Conservation (phyloP, 805 yeast genomes). For the Zygoascus biomembranicola region DNA sequence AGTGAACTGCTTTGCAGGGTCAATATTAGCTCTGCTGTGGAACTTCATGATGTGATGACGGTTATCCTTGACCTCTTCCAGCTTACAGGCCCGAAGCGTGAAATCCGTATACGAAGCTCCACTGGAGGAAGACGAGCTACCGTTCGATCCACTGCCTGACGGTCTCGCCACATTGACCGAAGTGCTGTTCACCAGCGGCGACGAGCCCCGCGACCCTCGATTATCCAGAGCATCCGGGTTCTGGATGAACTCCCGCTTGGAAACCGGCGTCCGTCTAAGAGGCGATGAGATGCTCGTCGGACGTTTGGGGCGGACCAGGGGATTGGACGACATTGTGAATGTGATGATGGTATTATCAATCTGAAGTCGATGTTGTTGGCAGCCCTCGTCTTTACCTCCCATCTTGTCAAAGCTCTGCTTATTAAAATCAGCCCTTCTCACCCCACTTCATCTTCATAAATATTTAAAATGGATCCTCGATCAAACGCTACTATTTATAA, state of each 20-base stretch:
- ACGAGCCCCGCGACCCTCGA: not conserved
- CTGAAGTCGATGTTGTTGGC: not conserved
- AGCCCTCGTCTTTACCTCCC: no score
- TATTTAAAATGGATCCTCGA: conserved; percentile 6
- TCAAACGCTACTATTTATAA: conserved; percentile 5
- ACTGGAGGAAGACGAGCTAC: not conserved
- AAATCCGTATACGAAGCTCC: conserved; percentile 32
- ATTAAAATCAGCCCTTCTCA: not conserved
- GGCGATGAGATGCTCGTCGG: conserved; percentile 6
- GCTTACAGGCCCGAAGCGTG: conserved; percentile 63
- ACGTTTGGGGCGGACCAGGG: conserved; percentile 10
- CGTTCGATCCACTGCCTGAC: not conserved
- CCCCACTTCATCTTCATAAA: not conserved
- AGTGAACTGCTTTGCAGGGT: conserved; percentile 62
- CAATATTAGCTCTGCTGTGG: conserved; percentile 62
- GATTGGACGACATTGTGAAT: conserved; percentile 6
- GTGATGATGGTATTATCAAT: not conserved
- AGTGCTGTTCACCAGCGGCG: not conserved
- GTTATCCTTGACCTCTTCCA: conserved; percentile 61
- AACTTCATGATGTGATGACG: conserved; percentile 78
- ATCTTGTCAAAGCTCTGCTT: no score
- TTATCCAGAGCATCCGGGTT: not conserved
- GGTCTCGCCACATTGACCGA: not conserved
- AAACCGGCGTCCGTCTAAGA: conserved; percentile 9
- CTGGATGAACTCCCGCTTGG: conserved; percentile 2